A percentile compares a stretch with the other conserved stretches of the same genome.
Evolutionary conservation across 306 rosid genomes (phyloP).

Genomic region (Comarum palustre): DNA sequence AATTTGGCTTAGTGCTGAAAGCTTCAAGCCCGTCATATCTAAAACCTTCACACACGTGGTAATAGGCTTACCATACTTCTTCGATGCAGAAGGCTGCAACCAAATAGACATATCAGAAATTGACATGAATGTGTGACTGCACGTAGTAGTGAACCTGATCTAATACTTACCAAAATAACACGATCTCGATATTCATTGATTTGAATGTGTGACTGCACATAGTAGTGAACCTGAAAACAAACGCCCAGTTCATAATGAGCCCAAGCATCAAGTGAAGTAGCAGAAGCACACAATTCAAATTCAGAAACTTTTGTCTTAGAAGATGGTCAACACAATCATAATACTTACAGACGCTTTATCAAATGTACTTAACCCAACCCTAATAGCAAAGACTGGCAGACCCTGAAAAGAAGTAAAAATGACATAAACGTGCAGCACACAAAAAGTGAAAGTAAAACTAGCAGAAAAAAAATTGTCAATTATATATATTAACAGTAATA

Average conservation of each 20-base stretch:
- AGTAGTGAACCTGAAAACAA: conserved; percentile 64
- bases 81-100: conserved; percentile 81
- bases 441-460: background rate
- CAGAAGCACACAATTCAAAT: background rate
- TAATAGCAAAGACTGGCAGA: conserved; percentile 79
- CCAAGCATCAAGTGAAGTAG: background rate
- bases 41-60: conserved; percentile 83
- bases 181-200: conserved; percentile 90
- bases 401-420: conserved; percentile 52
- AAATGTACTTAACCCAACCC: conserved; percentile 83
- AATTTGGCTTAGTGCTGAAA: conserved; percentile 83
- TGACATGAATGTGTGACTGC: too few relatives aligned
- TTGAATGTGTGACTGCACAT: conserved; percentile 99
- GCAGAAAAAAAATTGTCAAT: background rate
- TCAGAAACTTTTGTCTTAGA: background rate
- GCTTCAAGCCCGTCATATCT: conserved; percentile 93
- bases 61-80: conserved; percentile 66
- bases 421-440: conserved; percentile 7
- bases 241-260: conserved; percentile 7
- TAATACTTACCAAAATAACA: conserved; percentile 61
- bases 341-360: conserved; percentile 93
- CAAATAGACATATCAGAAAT: conserved; percentile 26
- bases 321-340: conserved; percentile 4
- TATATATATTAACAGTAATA: background rate
- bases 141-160: too few relatives aligned